Percentiles rank a stretch among this genome's conserved stretches.
Evolutionary conservation across 2,329 filamentous ascomycete species (phyloP).

Genomic region (Aspergillus aculeatus): DNA sequence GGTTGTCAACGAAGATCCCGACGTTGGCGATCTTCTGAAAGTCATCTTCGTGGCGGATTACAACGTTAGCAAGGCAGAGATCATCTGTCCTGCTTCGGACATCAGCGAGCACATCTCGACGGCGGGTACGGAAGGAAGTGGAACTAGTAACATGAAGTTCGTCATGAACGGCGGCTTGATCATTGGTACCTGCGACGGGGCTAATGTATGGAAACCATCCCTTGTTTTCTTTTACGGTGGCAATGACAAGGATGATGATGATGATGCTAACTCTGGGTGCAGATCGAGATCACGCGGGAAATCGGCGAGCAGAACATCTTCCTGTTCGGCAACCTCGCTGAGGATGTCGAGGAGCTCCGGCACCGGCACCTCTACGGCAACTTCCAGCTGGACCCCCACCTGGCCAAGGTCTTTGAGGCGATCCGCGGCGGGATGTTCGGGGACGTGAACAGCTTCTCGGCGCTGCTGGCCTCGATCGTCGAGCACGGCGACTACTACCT

Average conservation of each 20-base stretch:
- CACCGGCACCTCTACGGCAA: conserved; percentile 82
- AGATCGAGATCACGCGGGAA: conserved; percentile 97
- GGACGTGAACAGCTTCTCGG: conserved; percentile 72
- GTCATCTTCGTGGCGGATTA: conserved; percentile 98
- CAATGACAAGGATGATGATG: too few species aligned
- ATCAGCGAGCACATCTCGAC: conserved; percentile 99
- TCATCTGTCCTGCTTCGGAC: conserved; percentile 90
- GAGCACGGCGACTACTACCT: conserved; percentile 98
- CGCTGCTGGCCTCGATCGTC: conserved; percentile 77
- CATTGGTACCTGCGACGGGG: conserved; percentile 96
- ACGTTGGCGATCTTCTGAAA: conserved; percentile 91
- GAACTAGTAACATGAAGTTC: conserved; percentile 99
- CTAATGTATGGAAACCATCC: conserved; percentile 67
- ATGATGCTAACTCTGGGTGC: conserved; percentile 4
- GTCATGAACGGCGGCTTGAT: conserved; percentile 95
- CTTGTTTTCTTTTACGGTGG: background rate
- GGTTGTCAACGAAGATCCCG: conserved; percentile 87
- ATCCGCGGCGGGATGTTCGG: conserved; percentile 83
- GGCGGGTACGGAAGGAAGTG: conserved; percentile 83
- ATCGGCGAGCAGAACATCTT: conserved; percentile 97
- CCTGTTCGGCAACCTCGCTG: conserved; percentile 92
- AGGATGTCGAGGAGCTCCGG: conserved; percentile 94
- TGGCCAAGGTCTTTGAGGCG: conserved; percentile 76
- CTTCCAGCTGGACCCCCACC: conserved; percentile 72
- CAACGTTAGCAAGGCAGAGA: conserved; percentile 98